Evolutionary conservation across 75 land plant genomes (phyloP).

Genomic region (Sequoia sempervirens): DNA sequence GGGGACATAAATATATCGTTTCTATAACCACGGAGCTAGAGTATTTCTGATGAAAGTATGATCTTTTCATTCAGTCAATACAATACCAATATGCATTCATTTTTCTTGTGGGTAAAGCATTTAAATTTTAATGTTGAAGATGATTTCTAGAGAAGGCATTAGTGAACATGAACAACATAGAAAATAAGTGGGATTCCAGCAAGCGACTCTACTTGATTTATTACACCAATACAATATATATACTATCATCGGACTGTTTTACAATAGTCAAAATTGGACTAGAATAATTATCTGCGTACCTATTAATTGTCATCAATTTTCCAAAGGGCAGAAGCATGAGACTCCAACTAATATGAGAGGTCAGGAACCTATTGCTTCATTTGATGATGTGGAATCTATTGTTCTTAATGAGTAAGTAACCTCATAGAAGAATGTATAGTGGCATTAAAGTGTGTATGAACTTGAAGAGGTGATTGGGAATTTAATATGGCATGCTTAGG

Average conservation of each 20-base stretch:
- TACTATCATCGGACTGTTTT: neutral
- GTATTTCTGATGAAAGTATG: neutral
- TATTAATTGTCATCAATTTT: neutral
- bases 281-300: neutral
- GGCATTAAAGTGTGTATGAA: neutral
- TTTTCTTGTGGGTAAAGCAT: slow-evolving; percentile 1
- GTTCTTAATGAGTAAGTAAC: neutral
- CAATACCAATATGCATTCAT: neutral
- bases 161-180: neutral
- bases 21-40: neutral
- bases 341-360: neutral
- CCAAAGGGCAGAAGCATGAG: neutral
- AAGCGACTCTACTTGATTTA: neutral
- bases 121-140: neutral
- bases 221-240: too few relatives aligned
- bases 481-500: neutral
- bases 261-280: neutral
- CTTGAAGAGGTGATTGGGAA: neutral
- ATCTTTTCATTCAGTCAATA: neutral
- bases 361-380: neutral
- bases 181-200: neutral
- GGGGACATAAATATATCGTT: neutral
- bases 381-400: neutral
- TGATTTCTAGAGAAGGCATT: neutral
- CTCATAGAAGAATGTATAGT: neutral